phyloP scores from a whole-genome alignment of 108 stramenopile genomes.

The Pseudonitzschia pungens region DNA sequence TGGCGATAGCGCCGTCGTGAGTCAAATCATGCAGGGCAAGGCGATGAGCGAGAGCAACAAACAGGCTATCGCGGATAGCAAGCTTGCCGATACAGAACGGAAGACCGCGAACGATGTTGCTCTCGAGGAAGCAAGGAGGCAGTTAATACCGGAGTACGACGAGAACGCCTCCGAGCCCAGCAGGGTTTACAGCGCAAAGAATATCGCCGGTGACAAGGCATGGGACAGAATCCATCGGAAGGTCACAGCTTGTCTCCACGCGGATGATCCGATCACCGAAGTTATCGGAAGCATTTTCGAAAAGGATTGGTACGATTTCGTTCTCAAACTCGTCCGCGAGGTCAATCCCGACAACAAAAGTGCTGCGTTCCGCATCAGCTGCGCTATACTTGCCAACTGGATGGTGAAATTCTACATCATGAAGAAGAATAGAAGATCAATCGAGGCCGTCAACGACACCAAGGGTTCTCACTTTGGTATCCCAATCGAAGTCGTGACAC shows the following conservation, averaged over 20 bases:
- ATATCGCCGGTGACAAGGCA: slow-evolving; percentile 53
- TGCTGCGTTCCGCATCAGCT: slow-evolving; percentile 48
- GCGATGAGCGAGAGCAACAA: slow-evolving; percentile 64
- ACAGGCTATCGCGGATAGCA: slow-evolving; percentile 45
- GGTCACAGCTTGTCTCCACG: slow-evolving; percentile 58
- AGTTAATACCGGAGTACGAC: slow-evolving; percentile 69
- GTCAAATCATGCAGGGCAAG: slow-evolving; percentile 46
- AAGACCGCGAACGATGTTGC: slow-evolving; percentile 48
- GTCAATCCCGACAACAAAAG: slow-evolving; percentile 37
- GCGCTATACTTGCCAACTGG: slow-evolving; percentile 51
- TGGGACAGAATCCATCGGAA: slow-evolving; percentile 63
- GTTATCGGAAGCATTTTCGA: slow-evolving; percentile 32
- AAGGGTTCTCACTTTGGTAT: slow-evolving; percentile 47
- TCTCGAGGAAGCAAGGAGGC: slow-evolving; percentile 53
- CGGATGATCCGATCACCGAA: slow-evolving; percentile 45
- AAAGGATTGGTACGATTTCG: slow-evolving; percentile 44
- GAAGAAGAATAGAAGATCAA: slow-evolving; percentile 28
- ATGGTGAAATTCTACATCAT: slow-evolving; percentile 60
- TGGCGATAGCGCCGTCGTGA: slow-evolving; percentile 41
- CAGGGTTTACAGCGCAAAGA: slow-evolving; percentile 59
- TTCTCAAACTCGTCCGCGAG: slow-evolving; percentile 37
- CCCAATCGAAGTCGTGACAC: slow-evolving; percentile 50
- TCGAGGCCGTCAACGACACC: slow-evolving; percentile 46
- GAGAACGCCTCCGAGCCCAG: slow-evolving; percentile 50
- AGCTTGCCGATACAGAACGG: slow-evolving; percentile 5